Evolutionary conservation across 352 stramenopile genomes (phyloP), one percentile per base, ranked within the genome.

Genomic region (Globisporangium cylindrosporum): DNA sequence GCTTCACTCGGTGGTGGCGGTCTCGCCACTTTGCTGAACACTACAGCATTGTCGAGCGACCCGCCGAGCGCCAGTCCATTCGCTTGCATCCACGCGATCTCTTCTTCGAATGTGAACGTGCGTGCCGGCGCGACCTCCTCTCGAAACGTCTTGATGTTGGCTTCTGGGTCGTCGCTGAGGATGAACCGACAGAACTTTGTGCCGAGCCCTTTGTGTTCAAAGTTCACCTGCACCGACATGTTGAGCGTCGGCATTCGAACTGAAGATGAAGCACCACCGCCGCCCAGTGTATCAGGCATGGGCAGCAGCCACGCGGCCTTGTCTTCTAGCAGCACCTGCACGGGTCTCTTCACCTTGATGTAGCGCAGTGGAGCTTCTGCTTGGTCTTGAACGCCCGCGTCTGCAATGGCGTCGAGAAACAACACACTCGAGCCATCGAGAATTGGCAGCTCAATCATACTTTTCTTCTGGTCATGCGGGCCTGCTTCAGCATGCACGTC

Each of bases 41-140:
- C 82, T 43, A 92, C 71, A 9, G 85, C 84, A 51, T 90, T 93
- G 27, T 83, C 74, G 4, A 93, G 73, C 14, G 81, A 89, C 0
- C 85, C 83, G 3, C 83, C 85, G 12, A 71, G 73, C 59, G 82
- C 85, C 61, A 93, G 71, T 10, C 76, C 74, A 49, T 82, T 74
- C 1, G 72, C 54, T 34, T 72, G 85, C 76, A 92, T 82, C 79
- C 75, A 85, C 56, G 70, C 73, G 60, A 92, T 81, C 66, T 91
- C 81, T 7, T 91, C 77, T 69, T 89, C 75, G 59, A 93, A 91
- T 51, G 85, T 91, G 70, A 93, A 91, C 6, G 83, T 93, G 6
- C 81, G 77, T 18, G 83, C 80, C 3, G 79, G 61, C 20, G 83
- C 85, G 29, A 92, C 72, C 2, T 83, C 43, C 0, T 65, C 34